Evolutionary conservation across 768 basidiomycete species (phyloP).

Genomic region (Suillus plorans): DNA sequence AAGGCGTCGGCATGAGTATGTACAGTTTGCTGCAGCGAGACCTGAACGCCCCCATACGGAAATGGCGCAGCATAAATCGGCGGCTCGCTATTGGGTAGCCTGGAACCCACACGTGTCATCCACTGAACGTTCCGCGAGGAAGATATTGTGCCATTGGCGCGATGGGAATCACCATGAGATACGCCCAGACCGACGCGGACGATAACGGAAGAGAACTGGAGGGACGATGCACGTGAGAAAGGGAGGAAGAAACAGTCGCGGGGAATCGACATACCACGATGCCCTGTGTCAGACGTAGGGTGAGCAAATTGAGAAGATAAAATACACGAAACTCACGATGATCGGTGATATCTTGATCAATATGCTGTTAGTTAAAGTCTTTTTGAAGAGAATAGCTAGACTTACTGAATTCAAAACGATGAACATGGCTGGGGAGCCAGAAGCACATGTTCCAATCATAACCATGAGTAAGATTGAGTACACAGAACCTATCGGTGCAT

Average conservation of each 20-base stretch:
- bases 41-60: conserved; percentile 10
- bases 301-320: not conserved
- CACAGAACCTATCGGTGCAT: conserved; percentile 11
- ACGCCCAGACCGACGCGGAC: conserved; percentile 24
- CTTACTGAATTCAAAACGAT: conserved; percentile 21
- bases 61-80: conserved; percentile 1
- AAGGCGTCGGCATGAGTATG: conserved; percentile 11
- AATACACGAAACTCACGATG: conserved; percentile 14
- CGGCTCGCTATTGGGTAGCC: not conserved
- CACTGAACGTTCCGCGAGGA: conserved; percentile 5
- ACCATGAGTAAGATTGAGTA: conserved; percentile 19
- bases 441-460: conserved; percentile 18
- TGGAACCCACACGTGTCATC: not conserved
- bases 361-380: not conserved
- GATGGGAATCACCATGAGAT: conserved; percentile 16
- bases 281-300: conserved; percentile 8
- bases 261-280: conserved; percentile 16
- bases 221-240: conserved; percentile 3
- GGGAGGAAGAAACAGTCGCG: not conserved
- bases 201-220: conserved; percentile 25
- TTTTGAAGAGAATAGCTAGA: not conserved
- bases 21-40: conserved; percentile 6
- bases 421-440: conserved; percentile 14
- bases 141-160: not conserved
- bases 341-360: conserved; percentile 15